These are phyloP conservation scores for Penicillium silybi DNA, from an alignment of 495 filamentous ascomycete species.

Conservation along the genomic window DNA sequence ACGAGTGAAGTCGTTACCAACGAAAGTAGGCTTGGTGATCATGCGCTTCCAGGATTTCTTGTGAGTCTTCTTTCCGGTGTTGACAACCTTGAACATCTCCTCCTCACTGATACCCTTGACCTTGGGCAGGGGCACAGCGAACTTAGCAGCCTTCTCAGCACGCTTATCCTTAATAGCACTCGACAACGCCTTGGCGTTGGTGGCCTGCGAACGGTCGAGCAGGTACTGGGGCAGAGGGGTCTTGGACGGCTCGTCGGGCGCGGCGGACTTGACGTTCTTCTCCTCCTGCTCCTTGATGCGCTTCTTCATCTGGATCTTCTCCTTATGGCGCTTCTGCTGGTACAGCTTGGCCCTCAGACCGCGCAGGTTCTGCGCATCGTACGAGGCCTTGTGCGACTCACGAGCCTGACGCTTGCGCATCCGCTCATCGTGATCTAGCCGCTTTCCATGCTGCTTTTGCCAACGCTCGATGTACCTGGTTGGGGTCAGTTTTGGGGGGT, in stretches of 20 bases:
- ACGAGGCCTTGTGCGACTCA: constrained; percentile 77
- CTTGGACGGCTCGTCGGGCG: constrained; percentile 65
- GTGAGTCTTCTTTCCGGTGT: constrained; percentile 81
- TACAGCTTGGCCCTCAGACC: constrained; percentile 92
- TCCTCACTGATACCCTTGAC: constrained; percentile 91
- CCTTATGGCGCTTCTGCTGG: constrained; percentile 86
- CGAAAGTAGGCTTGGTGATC: constrained; percentile 89
- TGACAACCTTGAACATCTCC: constrained; percentile 98
- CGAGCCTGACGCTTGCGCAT: constrained; percentile 81
- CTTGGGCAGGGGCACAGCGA: constrained; percentile 89
- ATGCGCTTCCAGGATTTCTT: constrained; percentile 91
- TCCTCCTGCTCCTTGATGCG: constrained; percentile 90
- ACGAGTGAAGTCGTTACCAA: constrained; percentile 87
- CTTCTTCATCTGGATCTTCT: constrained; percentile 99
- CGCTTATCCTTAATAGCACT: constrained; percentile 86
- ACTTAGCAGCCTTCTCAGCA: constrained; percentile 92
- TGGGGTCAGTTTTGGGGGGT: constrained; percentile 14
- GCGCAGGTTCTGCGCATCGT: constrained; percentile 86
- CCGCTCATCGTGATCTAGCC: constrained; percentile 89
- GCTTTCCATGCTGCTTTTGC: constrained; percentile 75
- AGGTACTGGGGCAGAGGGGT: constrained; percentile 82
- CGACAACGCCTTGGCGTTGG: constrained; percentile 83
- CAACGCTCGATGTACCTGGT: constrained; percentile 80
- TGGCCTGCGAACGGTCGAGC: constrained; percentile 81
- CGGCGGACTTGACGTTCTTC: constrained; percentile 88